Conservation (phyloP, 1,139 yeast genomes). For the Groenewaldozyma auringiensis region DNA sequence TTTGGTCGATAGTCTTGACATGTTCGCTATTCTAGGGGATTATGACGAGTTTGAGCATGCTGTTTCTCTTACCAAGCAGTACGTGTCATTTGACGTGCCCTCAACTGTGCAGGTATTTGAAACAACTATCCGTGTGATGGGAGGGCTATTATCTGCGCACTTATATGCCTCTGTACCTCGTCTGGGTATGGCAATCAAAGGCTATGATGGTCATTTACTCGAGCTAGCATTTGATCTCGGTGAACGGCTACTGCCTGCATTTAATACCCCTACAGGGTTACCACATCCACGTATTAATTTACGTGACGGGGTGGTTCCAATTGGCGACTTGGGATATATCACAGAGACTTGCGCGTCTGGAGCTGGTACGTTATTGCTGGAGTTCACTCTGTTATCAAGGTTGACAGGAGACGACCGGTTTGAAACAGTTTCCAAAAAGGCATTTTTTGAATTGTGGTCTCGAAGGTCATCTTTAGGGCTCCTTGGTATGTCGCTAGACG, state of each 20-base stretch:
- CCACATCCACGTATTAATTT: constrained; percentile 73
- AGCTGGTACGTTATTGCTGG: constrained; percentile 73
- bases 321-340: constrained; percentile 26
- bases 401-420: constrained; percentile 69
- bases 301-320: constrained; percentile 40
- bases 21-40: constrained; percentile 66
- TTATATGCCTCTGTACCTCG: constrained; percentile 56
- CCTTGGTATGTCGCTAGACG: constrained; percentile 72
- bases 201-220: constrained; percentile 64
- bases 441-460: constrained; percentile 68
- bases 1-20: constrained; percentile 69
- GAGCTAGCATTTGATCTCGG: constrained; percentile 68
- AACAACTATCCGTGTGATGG: constrained; percentile 68
- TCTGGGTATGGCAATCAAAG: constrained; percentile 37
- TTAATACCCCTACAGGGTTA: constrained; percentile 47
- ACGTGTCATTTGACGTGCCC: constrained; percentile 49
- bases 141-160: constrained; percentile 74
- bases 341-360: constrained; percentile 81
- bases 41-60: constrained; percentile 45
- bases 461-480: constrained; percentile 54
- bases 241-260: constrained; percentile 56
- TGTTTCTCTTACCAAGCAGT: constrained; percentile 40
- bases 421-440: constrained; percentile 51
- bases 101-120: constrained; percentile 75
- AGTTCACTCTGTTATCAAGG: constrained; percentile 63